Base-by-base conservation (phyloP, 805 yeast species). In the Kodamaea fukazawae region DNA sequence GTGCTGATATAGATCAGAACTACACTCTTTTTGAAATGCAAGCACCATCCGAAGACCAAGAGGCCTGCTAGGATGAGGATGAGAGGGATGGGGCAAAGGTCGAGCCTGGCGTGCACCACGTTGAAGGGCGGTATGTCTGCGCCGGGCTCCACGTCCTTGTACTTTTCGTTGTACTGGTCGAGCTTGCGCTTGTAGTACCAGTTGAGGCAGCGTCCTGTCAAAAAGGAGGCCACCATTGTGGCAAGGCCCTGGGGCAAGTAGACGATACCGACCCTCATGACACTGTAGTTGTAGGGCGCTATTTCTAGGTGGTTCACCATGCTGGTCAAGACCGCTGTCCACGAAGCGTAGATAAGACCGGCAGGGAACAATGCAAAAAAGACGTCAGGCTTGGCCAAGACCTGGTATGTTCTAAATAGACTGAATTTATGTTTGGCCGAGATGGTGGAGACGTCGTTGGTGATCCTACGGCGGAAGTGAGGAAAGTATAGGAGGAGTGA, bases 181-280 rank as follows among this genome's bases (percentile, higher is more conserved):
- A 25, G 57, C 51, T 42, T 31, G 25, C 26, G 13, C n/a, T 58
- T 57, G 53, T 81, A 85, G 44, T 67, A 61, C 55, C 60, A 58
- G 51, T 85, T 81, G 49, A 85, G 53, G 2, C 76, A 29, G 46
- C 67, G 63, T 0, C 96, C 96, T 2, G 79, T 60, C 0, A 57
- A 25, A 0, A 86, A 45, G 0, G 90, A 76, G 14, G 89, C 86
- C 1, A 68, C 23, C 11, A 85, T 54, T 4, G 86, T 76, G 7
- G 82, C 81, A 0, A 76, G 48, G 13, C 96, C 96, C 20, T 83
- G 79, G 2, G 95, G 85, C 30, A 88, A 65, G 51, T 79, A 88
- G 38, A 87, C 76, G 14, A 79, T 60, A 4, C 96, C 96, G 28
- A 86, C 78, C 32, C 78, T 69, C 32, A 77, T 60, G 1, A 81